Evolutionary conservation across 2,329 filamentous ascomycete genomes (phyloP), one percentile per base, ranked within the genome.

Genomic region (Penicillium sp.): DNA sequence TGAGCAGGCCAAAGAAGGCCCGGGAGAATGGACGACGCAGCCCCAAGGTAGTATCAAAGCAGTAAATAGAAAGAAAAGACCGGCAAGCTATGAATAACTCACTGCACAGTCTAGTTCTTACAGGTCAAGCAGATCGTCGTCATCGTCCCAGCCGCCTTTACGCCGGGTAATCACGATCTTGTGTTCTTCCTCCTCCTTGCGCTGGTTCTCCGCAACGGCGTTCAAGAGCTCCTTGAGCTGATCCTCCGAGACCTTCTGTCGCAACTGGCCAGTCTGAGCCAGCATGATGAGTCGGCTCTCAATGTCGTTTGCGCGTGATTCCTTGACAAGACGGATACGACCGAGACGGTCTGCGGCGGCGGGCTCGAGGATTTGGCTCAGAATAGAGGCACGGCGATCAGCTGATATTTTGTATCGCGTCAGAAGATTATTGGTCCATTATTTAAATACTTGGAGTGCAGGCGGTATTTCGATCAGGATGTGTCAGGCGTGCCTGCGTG

Each of bases 291-390:
- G 84, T 49, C 93, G 79, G 81, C 95, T 92, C 80, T 99, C 94
- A 54, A 99, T 85, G 69, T 97, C 92, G 58, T 83, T 84, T 33
- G 94, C 94, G 68, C 94, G 90, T 66, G 88, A 87, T 73, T 92
- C 91, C 78, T 97, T 97, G 70, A 99, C 94, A 57, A 99, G 86
- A 31, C 93, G 89, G 77, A 99, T 97, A 63, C 94, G 90, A 54
- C 90, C 91, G 1, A 99, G 84, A 14, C 94, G 89, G 78, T 99
- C 94, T 57, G 91, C 89, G 18, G 94, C 94, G 70, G 93, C 91
- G 63, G 94, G 94, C 68, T 92, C 88, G 59, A 99, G 90, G 79
- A 99, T 97, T 76, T 97, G 94, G 66, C 84, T 85, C 59, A 99
- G 87, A 66, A 97, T 89, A 20, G 70, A 57, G 55, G 71, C 61